Percentiles rank a stretch among this genome's conserved stretches.
These are phyloP conservation scores for Mikania micrantha DNA, from an alignment of 129 eudicot genomes.

Conservation along the genomic window DNA sequence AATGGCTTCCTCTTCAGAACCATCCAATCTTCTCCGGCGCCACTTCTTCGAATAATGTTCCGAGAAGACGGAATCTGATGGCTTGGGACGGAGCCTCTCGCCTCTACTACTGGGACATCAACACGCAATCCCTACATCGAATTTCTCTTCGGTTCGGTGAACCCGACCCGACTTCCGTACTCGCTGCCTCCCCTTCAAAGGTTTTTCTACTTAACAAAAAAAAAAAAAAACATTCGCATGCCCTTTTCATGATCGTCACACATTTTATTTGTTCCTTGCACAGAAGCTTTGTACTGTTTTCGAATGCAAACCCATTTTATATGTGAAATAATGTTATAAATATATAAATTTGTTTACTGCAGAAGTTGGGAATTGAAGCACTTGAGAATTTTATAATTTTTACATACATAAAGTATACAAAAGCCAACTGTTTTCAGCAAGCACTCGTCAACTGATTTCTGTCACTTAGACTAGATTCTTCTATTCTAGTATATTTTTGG, in stretches of 20 bases:
- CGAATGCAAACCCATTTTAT: neutral
- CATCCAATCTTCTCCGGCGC: conserved; percentile 60
- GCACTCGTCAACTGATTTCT: neutral
- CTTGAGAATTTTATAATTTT: neutral
- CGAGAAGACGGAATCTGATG: conserved; percentile 35
- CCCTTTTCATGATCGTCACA: neutral
- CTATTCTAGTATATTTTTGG: neutral
- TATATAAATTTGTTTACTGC: neutral
- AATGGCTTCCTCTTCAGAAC: conserved; percentile 80
- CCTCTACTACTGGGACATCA: conserved; percentile 69
- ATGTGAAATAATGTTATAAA: conserved; percentile 1
- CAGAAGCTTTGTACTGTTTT: too few species aligned
- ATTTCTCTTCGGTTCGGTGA: conserved; percentile 76
- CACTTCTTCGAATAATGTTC: conserved; percentile 9
- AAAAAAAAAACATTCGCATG: too few species aligned
- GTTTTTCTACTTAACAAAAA: conserved; percentile 28
- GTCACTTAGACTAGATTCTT: neutral
- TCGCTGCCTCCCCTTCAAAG: conserved; percentile 91
- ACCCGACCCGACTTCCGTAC: conserved; percentile 62
- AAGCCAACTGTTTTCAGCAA: neutral
- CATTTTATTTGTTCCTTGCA: too few species aligned
- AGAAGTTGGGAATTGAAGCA: neutral
- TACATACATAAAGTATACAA: neutral
- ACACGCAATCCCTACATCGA: conserved; percentile 51
- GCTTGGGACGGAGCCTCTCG: conserved; percentile 98